Percentiles rank a stretch among this genome's conserved stretches.
Conservation (phyloP, 1,284 basidiomycete genomes). For the Cutaneotrichosporon sp. region DNA sequence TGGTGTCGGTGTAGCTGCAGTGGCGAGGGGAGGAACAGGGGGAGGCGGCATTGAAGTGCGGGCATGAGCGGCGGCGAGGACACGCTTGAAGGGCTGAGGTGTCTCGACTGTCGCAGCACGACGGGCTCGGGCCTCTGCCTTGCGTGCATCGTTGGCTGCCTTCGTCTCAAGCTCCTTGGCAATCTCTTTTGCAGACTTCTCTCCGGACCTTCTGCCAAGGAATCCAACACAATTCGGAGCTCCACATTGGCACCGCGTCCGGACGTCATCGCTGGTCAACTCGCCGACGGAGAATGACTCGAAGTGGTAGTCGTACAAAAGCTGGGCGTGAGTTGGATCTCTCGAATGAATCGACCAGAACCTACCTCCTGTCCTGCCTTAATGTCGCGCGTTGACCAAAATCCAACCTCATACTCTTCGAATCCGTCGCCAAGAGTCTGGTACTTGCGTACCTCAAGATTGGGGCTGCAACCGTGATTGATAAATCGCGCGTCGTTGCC, state of each 20-base stretch:
- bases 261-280: conserved; percentile 25
- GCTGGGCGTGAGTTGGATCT: conserved; percentile 12
- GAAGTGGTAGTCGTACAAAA: conserved; percentile 50
- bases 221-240: conserved; percentile 45
- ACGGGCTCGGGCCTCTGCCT: background rate
- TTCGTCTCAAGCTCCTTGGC: conserved; percentile 17
- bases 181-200: conserved; percentile 27
- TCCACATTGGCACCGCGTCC: conserved; percentile 47
- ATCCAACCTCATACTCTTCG: conserved; percentile 51
- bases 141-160: background rate
- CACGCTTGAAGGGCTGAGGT: background rate
- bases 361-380: conserved; percentile 49
- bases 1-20: background rate
- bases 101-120: background rate
- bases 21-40: background rate
- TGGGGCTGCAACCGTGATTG: conserved; percentile 51
- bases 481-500: conserved; percentile 52
- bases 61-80: too few relatives aligned
- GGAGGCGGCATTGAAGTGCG: background rate
- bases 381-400: conserved; percentile 50
- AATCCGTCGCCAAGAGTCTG: conserved; percentile 42
- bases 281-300: conserved; percentile 36
- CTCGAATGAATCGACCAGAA: background rate
- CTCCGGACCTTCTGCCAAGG: conserved; percentile 40
- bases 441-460: conserved; percentile 48